These are phyloP conservation scores for Curvularia verruculosa DNA, from an alignment of 2,329 filamentous ascomycete species.

Conservation along the genomic window DNA sequence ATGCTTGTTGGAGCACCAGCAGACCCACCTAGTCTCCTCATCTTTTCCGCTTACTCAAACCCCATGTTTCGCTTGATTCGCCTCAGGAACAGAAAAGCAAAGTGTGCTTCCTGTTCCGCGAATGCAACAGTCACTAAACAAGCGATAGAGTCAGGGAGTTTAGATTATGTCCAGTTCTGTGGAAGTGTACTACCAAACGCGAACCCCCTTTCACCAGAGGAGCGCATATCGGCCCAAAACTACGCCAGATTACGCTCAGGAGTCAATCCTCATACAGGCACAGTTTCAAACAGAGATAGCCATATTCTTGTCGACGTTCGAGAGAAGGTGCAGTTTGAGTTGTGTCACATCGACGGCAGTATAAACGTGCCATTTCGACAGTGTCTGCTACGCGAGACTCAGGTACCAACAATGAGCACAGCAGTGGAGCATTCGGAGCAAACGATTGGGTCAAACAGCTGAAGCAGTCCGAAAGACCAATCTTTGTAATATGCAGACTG, in stretches of 20 bases:
- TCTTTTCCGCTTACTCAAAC: constrained; percentile 62
- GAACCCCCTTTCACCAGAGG: constrained; percentile 63
- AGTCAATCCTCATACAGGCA: constrained; percentile 44
- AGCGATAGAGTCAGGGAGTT: constrained; percentile 66
- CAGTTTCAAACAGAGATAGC: constrained; percentile 36
- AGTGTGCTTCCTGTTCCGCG: constrained; percentile 78
- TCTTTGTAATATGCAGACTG: constrained; percentile 75
- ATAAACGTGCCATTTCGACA: constrained; percentile 73
- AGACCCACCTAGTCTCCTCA: constrained; percentile 52
- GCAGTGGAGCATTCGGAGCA: constrained; percentile 20
- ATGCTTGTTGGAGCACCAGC: constrained; percentile 19
- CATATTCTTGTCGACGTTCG: constrained; percentile 81
- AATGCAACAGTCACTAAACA: constrained; percentile 67
- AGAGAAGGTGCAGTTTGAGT: constrained; percentile 81
- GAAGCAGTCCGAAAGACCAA: constrained; percentile 53
- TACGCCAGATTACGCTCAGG: constrained; percentile 56
- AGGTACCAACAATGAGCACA: neutral
- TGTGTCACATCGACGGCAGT: constrained; percentile 76
- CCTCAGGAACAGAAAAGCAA: constrained; percentile 70
- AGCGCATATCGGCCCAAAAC: constrained; percentile 70
- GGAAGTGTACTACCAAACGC: constrained; percentile 63
- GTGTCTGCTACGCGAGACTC: constrained; percentile 45
- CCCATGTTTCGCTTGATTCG: constrained; percentile 74
- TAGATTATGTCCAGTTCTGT: constrained; percentile 89
- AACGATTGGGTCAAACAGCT: constrained; percentile 40